Base-by-base conservation (phyloP, 345 rosid genomes). In the Zanthoxylum bungeanum region DNA sequence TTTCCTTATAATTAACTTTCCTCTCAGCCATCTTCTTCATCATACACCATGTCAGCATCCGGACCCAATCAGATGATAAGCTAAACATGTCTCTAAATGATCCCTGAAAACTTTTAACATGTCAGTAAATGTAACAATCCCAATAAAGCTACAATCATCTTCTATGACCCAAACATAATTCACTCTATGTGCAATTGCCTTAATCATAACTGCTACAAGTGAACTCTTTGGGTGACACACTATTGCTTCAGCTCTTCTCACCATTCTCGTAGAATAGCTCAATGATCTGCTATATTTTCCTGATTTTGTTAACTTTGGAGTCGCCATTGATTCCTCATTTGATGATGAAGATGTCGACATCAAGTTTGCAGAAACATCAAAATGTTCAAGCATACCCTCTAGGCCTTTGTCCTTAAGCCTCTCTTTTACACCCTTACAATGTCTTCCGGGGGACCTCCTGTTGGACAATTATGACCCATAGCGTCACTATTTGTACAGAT, bases 111-210 rank as follows among this genome's bases (percentile, higher is more conserved):
- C 89, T 51, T 79, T 83, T 33, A 93, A 72, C 81, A 93, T 84
- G 58, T 82, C 81, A 37, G 78, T 74, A 73, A 93, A 91, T 7
- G 92, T 90, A 27, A 93, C 97, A 60, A 91, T 90, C 49, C 98
- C 98, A 60, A 86, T 88, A 75, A 93, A 78, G 71, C 86, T 80
- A 59, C 86, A 82, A 58, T 91, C 97, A 1, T 90, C 87, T 44
- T 94, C 95, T 9, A 80, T 58, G 14, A 93, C 98, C 98, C 98
- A 93, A 68, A 88, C 91, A 64, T 91, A 88, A 16, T 82, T 91
- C 76, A 88, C 89, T 37, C 97, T 83, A 40, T 89, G 91, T 27
- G 97, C 82, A 59, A 89, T 86, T 40, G 98, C 97, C 70, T 93
- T 96, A 34, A 93, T 83, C 98, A 93, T 91, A 62, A 91, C 93